Base-by-base conservation (phyloP, 148 eudicot species). In the Fagopyrum esculentum region DNA sequence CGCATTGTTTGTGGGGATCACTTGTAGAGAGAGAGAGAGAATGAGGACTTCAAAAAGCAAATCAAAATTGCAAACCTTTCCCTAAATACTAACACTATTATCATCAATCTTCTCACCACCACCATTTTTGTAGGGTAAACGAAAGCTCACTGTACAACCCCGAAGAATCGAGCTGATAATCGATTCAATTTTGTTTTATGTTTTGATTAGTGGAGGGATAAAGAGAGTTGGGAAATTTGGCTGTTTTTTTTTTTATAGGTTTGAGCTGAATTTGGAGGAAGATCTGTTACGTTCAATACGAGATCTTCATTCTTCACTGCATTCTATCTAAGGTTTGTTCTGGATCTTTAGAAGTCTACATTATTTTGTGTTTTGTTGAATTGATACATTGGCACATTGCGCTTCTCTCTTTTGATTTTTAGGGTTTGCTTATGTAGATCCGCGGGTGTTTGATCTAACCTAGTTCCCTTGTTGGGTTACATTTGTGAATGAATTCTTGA, bases 1-100 rank as follows among this genome's bases (percentile, higher is more conserved):
- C 7, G 43, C 13, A 15, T 61, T 22, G 63, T 30, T 30, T 66
- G 71, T 66, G 71, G 71, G 71, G 71, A 66, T 66, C 71, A 66
- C 47, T 66, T 30, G 35, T 7, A 8, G 61, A n/a, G 56, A 51
- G n/a, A 56, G 29, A 17, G 29, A 59, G 60, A 55, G 19, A 59
- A 19, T 19, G 35, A 26, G 30, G 35, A 59, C 66, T 59, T 5
- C 15, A 66, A 13, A 40, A 43, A 66, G 46, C 17, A 66, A 60
- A 66, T 6, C 71, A 40, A 66, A 49, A 49, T 12, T 40, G 69
- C 69, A 29, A 63, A 29, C 6, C 69, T 63, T 29, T 30, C 69
- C 69, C 69, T 9, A 30, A 29, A 29, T 15, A 3, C 47, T 66
- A 66, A 6, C 71, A 40, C 43, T 66, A 49, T 49, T 49, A 12